phyloP scores from a whole-genome alignment of 139 green algal genomes.

The Haematococcus sp. region DNA sequence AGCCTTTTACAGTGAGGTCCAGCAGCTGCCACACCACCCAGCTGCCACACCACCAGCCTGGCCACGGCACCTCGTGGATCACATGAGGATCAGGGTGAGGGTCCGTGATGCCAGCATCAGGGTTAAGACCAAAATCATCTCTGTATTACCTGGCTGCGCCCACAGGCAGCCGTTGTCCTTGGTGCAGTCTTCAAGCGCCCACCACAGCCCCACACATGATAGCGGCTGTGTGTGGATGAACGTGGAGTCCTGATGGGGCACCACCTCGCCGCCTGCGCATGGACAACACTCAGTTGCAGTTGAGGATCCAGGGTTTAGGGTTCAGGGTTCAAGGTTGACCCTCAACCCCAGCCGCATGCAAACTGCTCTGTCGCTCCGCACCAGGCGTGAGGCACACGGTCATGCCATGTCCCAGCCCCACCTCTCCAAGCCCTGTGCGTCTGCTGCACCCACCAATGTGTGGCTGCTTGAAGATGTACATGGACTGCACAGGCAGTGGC shows the following conservation, averaged over 20 bases:
- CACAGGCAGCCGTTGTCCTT: constrained; percentile 93
- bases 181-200: constrained; percentile 91
- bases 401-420: too few relatives aligned
- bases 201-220: constrained; percentile 85
- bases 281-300: background rate
- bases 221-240: constrained; percentile 91
- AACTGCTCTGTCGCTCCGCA: too few relatives aligned
- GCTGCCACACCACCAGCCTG: too few relatives aligned
- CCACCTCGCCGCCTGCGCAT: constrained; percentile 59
- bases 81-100: too few relatives aligned
- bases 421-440: too few relatives aligned
- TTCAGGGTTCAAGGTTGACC: background rate
- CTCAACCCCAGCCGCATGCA: too few relatives aligned
- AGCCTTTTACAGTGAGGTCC: too few relatives aligned
- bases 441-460: constrained; percentile 76
- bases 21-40: too few relatives aligned
- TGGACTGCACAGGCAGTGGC: constrained; percentile 90
- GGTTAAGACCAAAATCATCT: too few relatives aligned
- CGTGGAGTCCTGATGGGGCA: constrained; percentile 82
- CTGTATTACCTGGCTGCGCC: constrained; percentile 49
- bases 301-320: background rate
- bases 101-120: too few relatives aligned
- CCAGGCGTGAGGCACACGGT: too few relatives aligned
- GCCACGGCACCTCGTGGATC: too few relatives aligned
- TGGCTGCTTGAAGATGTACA: constrained; percentile 96